Conservation (phyloP, 306 rosid genomes). For the Sindora glabra region DNA sequence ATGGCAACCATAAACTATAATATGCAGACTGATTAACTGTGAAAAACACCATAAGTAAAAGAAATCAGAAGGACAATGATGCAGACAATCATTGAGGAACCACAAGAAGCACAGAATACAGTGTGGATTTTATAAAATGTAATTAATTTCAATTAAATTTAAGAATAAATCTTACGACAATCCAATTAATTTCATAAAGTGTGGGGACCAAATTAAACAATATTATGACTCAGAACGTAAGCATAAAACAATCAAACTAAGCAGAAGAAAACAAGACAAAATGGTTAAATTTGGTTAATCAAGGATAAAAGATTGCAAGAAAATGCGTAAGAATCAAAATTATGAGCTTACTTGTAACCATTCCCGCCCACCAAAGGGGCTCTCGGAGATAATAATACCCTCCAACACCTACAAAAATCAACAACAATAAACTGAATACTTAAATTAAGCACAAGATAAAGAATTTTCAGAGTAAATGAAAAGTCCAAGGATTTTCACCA, state of each 20-base stretch:
- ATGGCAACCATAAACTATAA: background rate
- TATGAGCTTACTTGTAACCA: constrained; percentile 57
- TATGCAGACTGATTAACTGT: background rate
- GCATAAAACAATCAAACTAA: constrained; percentile 4
- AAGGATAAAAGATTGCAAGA: too few relatives aligned
- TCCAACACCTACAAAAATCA: constrained; percentile 57
- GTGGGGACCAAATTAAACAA: constrained; percentile 13
- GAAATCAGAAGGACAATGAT: background rate
- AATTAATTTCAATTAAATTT: too few relatives aligned
- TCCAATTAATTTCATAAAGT: too few relatives aligned
- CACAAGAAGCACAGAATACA: too few relatives aligned
- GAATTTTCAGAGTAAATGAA: background rate
- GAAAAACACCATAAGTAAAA: background rate
- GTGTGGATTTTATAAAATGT: too few relatives aligned
- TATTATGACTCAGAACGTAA: background rate
- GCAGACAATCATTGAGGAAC: background rate
- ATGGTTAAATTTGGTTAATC: background rate
- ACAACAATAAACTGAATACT: constrained; percentile 3
- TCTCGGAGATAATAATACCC: constrained; percentile 81
- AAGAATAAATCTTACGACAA: too few relatives aligned
- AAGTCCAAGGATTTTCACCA: constrained; percentile 40
- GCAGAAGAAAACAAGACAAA: constrained; percentile 1
- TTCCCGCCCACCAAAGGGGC: constrained; percentile 89
- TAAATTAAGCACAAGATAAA: background rate
- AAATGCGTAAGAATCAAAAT: background rate